These are phyloP conservation scores for Fraxinus angustifolia DNA, from an alignment of 305 asterid species.

Conservation along the genomic window DNA sequence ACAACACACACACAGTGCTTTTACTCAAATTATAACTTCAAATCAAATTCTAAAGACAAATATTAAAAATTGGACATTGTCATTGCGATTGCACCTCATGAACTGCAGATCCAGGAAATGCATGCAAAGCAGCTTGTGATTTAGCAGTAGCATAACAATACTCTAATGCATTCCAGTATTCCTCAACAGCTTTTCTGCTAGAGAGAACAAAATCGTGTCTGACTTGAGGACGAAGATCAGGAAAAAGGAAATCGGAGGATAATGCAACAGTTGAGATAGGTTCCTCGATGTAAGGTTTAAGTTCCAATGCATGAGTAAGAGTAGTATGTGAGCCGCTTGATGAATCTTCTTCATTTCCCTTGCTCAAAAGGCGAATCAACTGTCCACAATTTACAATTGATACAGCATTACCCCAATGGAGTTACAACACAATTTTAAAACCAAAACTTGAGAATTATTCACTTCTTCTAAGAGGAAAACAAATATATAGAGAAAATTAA, in stretches of 20 bases:
- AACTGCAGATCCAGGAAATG: conserved; percentile 93
- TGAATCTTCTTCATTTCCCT: conserved; percentile 52
- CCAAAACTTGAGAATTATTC: conserved; percentile 13
- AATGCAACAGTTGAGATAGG: conserved; percentile 53
- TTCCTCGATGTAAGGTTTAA: conserved; percentile 92
- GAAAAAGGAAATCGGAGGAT: conserved; percentile 43
- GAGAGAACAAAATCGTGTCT: conserved; percentile 95
- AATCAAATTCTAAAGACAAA: conserved; percentile 1
- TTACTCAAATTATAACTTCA: conserved; percentile 15
- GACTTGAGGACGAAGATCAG: conserved; percentile 89
- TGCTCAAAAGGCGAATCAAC: conserved; percentile 81
- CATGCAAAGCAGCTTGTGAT: conserved; percentile 76
- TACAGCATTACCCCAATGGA: conserved; percentile 22
- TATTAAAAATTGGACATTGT: not conserved
- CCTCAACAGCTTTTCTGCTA: conserved; percentile 70
- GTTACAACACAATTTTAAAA: conserved; percentile 21
- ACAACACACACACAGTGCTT: not conserved
- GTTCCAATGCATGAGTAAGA: conserved; percentile 77
- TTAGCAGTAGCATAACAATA: conserved; percentile 77
- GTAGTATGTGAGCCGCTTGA: conserved; percentile 48
- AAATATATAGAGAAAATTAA: not conserved
- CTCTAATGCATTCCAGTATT: conserved; percentile 91
- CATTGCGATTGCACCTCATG: conserved; percentile 56
- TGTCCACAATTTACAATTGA: conserved; percentile 42
- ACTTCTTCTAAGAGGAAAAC: conserved; percentile 14